Evolutionary conservation across 2,329 filamentous ascomycete genomes (phyloP).

Genomic region (Diaporthe vaccinii): DNA sequence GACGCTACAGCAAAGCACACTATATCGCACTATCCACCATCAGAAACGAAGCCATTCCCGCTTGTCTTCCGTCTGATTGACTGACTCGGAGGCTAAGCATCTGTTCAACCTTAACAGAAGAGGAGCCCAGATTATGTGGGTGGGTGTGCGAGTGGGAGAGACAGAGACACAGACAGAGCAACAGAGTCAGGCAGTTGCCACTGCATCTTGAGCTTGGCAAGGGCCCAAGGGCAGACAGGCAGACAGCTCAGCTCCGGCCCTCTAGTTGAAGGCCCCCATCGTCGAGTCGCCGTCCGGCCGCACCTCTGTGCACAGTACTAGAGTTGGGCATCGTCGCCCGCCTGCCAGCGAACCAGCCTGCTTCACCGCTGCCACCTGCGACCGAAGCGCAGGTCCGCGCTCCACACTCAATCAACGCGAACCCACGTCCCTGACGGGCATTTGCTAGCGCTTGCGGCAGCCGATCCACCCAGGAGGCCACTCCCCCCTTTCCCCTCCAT

Average conservation of each 20-base stretch:
- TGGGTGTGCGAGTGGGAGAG: background rate
- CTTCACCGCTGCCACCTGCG: constrained; percentile 39
- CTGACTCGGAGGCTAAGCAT: constrained; percentile 4
- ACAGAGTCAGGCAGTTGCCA: background rate
- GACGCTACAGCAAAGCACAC: background rate
- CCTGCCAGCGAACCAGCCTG: background rate
- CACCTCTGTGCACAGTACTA: background rate
- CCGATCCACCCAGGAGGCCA: constrained; percentile 33
- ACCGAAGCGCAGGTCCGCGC: constrained; percentile 35
- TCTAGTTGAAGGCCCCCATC: background rate
- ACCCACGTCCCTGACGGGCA: constrained; percentile 32
- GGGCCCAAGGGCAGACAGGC: background rate
- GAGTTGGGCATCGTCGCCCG: constrained; percentile 27
- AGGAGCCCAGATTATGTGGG: background rate
- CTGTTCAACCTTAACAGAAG: constrained; percentile 11
- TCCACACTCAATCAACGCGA: constrained; percentile 22
- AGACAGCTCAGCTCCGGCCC: background rate
- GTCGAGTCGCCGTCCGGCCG: background rate
- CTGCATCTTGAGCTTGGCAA: background rate
- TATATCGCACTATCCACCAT: background rate
- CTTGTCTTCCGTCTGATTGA: background rate
- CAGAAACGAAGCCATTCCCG: constrained; percentile 12
- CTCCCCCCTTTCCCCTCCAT: constrained; percentile 39
- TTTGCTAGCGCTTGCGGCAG: constrained; percentile 34
- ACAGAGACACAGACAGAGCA: background rate